These are phyloP conservation scores for Eimeria nieschulzi DNA, from an alignment of 169 alveolate genomes.

Conservation along the genomic window DNA sequence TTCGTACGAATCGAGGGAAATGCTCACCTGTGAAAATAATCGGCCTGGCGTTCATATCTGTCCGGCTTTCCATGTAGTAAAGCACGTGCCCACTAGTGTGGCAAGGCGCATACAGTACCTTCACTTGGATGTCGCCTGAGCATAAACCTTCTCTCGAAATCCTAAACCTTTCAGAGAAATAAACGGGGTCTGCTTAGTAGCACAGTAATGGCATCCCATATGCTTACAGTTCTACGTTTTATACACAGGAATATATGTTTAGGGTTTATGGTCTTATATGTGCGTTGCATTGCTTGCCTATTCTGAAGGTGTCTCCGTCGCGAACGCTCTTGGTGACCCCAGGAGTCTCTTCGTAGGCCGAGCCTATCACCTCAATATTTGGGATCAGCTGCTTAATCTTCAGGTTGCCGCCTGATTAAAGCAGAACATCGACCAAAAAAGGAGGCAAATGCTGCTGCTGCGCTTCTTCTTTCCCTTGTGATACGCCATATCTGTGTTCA, in stretches of 20 bases:
- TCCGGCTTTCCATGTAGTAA: constrained; percentile 84
- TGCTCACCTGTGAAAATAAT: constrained; percentile 67
- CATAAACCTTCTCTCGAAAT: neutral
- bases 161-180: neutral
- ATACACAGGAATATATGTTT: neutral
- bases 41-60: constrained; percentile 67
- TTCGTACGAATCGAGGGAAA: too few species aligned
- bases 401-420: constrained; percentile 87
- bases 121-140: constrained; percentile 82
- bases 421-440: neutral
- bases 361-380: constrained; percentile 87
- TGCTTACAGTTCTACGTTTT: too few species aligned
- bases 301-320: constrained; percentile 83
- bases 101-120: constrained; percentile 92
- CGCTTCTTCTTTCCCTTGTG: too few species aligned
- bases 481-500: too few species aligned
- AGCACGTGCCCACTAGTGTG: constrained; percentile 96
- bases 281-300: constrained; percentile 54
- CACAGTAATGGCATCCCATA: too few species aligned
- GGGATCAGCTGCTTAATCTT: constrained; percentile 81
- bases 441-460: neutral
- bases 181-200: neutral
- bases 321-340: constrained; percentile 85
- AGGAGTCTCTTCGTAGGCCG: constrained; percentile 90
- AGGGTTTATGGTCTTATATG: neutral